Evolutionary conservation across 331 rosid genomes (phyloP).

Genomic region (Telfairia occidentalis): DNA sequence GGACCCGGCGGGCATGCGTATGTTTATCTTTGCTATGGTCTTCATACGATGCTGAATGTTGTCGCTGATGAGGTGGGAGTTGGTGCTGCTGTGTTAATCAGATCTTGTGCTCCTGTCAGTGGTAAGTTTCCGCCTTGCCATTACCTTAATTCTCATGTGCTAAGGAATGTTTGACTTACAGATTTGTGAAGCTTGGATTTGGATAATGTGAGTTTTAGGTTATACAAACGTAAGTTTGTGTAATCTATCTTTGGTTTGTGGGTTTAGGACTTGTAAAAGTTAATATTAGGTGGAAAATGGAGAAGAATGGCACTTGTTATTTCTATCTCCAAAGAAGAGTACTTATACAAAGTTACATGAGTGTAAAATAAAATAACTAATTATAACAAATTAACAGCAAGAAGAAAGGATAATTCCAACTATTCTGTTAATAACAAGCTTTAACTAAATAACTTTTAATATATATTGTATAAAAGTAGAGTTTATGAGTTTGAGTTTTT

Average conservation of each 20-base stretch:
- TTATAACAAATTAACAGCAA: too few species aligned
- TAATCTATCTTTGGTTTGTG: neutral
- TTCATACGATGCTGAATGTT: conserved; percentile 70
- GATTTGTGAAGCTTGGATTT: neutral
- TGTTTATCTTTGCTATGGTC: conserved; percentile 83
- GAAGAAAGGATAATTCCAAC: too few species aligned
- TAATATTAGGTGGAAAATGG: too few species aligned
- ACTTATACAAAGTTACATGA: too few species aligned
- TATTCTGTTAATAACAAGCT: too few species aligned
- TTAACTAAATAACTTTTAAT: too few species aligned
- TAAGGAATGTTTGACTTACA: neutral
- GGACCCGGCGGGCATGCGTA: conserved; percentile 84
- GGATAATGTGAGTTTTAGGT: neutral
- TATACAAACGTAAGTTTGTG: neutral
- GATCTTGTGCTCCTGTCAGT: conserved; percentile 79
- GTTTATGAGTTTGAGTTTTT: neutral
- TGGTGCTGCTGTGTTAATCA: conserved; percentile 81
- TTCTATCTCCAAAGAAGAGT: too few species aligned
- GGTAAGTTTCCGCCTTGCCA: conserved; percentile 29
- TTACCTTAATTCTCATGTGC: neutral
- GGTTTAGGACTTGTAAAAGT: neutral
- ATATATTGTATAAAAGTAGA: neutral
- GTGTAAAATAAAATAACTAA: too few species aligned
- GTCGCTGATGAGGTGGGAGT: conserved; percentile 85
- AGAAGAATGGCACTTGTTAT: too few species aligned